Evolutionary conservation across 345 rosid genomes (phyloP).

Genomic region (Pistacia vera): DNA sequence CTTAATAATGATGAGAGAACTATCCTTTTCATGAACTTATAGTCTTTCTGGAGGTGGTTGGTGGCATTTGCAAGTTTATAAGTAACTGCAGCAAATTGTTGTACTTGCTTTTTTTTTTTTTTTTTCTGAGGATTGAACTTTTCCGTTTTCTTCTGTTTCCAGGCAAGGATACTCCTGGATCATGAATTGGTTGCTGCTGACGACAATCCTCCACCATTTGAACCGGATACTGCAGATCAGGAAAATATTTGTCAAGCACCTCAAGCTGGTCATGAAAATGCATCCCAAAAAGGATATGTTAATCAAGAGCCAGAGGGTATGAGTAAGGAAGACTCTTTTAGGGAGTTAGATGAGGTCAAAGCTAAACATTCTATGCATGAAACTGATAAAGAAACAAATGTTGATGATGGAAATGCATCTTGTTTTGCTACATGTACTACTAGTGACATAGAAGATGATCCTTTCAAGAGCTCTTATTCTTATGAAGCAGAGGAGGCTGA

Average conservation of each 20-base stretch:
- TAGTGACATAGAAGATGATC: constrained; percentile 75
- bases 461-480: constrained; percentile 50
- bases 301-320: constrained; percentile 32
- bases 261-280: constrained; percentile 39
- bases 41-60: neutral
- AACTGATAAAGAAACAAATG: constrained; percentile 60
- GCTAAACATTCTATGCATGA: constrained; percentile 48
- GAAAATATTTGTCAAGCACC: constrained; percentile 34
- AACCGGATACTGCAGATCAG: constrained; percentile 27
- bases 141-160: constrained; percentile 27
- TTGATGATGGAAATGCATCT: constrained; percentile 67
- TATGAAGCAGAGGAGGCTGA: constrained; percentile 62
- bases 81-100: neutral
- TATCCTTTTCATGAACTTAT: neutral
- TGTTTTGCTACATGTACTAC: constrained; percentile 92
- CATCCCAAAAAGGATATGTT: constrained; percentile 29
- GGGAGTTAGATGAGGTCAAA: constrained; percentile 57
- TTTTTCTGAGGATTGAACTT: neutral
- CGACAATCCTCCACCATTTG: constrained; percentile 37
- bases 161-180: constrained; percentile 91
- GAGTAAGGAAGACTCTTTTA: constrained; percentile 55
- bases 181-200: constrained; percentile 46
- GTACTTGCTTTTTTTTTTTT: neutral
- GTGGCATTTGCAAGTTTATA: neutral
- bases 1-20: neutral